These are phyloP conservation scores for Colletotrichum abscissum DNA, from an alignment of 2,329 filamentous ascomycete genomes.

Conservation along the genomic window DNA sequence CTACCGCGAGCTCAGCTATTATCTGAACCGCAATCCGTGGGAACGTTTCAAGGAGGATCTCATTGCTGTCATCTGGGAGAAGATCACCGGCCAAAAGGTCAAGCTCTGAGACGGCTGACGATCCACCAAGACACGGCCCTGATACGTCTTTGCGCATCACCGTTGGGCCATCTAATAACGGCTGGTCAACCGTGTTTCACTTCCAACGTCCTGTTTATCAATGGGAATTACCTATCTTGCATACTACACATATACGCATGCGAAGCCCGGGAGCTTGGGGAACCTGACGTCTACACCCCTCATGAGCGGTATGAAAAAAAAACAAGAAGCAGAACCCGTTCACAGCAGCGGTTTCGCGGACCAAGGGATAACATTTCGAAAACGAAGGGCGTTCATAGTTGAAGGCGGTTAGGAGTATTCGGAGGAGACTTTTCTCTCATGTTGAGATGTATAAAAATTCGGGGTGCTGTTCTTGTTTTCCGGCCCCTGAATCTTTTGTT, in stretches of 20 bases:
- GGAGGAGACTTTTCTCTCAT: constrained; percentile 2
- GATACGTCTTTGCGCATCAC: constrained; percentile 23
- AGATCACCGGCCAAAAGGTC: constrained; percentile 70
- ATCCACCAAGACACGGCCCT: constrained; percentile 4
- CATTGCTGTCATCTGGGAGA: constrained; percentile 70
- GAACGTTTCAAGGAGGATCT: constrained; percentile 79
- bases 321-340: constrained; percentile 12
- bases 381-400: constrained; percentile 18
- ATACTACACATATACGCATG: constrained; percentile 30
- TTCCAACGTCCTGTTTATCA: constrained; percentile 27
- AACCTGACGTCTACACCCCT: constrained; percentile 19
- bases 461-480: background rate
- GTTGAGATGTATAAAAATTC: constrained; percentile 18
- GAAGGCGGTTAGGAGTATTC: constrained; percentile 27
- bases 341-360: background rate
- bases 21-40: constrained; percentile 86
- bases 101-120: constrained; percentile 55
- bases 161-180: constrained; percentile 26
- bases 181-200: constrained; percentile 35
- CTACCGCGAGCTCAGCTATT: constrained; percentile 91
- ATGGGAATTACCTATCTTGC: constrained; percentile 27
- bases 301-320: constrained; percentile 28
- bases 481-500: background rate
- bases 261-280: constrained; percentile 9
- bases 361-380: constrained; percentile 11